Percentiles rank a stretch among this genome's conserved stretches.
These are phyloP conservation scores for Rubia peregrina DNA, from an alignment of 305 asterid genomes.

Conservation along the genomic window DNA sequence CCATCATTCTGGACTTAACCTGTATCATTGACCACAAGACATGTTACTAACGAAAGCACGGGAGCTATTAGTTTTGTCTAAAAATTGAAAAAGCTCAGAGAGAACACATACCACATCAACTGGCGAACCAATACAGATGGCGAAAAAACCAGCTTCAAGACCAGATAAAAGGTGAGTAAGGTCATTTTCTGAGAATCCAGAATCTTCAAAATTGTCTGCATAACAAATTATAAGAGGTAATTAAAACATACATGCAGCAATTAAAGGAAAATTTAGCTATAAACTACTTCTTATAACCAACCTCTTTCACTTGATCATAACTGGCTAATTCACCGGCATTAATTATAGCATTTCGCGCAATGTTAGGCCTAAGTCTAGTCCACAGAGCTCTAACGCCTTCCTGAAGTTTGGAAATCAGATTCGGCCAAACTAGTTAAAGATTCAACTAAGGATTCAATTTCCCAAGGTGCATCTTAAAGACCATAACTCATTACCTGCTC, in stretches of 20 bases:
- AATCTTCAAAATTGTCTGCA: conserved; percentile 75
- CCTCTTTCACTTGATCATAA: conserved; percentile 98
- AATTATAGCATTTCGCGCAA: conserved; percentile 94
- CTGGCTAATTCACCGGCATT: conserved; percentile 97
- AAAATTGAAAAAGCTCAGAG: neutral
- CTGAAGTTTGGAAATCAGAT: conserved; percentile 30
- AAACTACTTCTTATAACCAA: conserved; percentile 16
- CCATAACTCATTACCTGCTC: conserved; percentile 48
- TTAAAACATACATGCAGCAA: neutral
- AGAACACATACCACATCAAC: conserved; percentile 77
- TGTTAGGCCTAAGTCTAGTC: conserved; percentile 92
- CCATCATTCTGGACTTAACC: conserved; percentile 99
- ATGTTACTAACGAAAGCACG: neutral
- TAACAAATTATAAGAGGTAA: neutral
- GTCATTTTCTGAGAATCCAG: conserved; percentile 85
- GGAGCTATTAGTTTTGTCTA: conserved; percentile 1
- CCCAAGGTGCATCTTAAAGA: conserved; percentile 14
- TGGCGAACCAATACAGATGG: conserved; percentile 95
- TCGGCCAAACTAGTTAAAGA: neutral
- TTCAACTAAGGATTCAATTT: neutral
- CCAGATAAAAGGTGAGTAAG: conserved; percentile 83
- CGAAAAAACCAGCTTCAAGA: conserved; percentile 91
- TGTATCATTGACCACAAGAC: conserved; percentile 21
- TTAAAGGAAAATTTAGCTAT: conserved; percentile 2
- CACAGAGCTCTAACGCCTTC: conserved; percentile 77